Evolutionary conservation across 163 green algal genomes (phyloP).

Genomic region (Coccomyxa subellipsoidea): DNA sequence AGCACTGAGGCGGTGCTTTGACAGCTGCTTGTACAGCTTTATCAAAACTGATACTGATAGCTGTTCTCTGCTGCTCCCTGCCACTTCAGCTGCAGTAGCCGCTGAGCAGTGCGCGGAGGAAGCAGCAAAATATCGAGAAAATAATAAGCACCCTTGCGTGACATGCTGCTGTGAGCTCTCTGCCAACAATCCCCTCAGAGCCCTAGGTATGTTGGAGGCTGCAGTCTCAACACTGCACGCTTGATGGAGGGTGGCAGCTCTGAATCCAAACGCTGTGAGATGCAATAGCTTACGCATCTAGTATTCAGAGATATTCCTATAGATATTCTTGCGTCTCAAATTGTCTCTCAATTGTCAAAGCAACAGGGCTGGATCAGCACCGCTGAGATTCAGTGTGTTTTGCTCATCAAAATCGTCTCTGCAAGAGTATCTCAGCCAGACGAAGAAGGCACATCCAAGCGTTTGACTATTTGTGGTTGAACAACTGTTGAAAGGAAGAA

Average conservation of each 20-base stretch:
- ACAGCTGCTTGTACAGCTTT: conserved; percentile 81
- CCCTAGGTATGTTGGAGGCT: neutral
- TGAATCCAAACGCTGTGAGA: neutral
- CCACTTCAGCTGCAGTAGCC: neutral
- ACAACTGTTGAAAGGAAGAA: no score
- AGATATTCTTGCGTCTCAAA: no score
- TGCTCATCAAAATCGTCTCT: no score
- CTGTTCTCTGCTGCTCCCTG: neutral
- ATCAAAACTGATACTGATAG: conserved; percentile 24
- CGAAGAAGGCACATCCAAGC: no score
- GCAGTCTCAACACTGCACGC: neutral
- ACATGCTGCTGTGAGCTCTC: neutral
- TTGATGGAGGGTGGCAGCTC: neutral
- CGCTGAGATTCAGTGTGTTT: no score
- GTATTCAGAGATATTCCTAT: no score
- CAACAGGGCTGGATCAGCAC: no score
- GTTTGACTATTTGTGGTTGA: no score
- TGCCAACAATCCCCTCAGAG: neutral
- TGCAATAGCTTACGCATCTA: neutral
- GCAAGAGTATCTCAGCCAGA: no score
- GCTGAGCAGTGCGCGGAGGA: neutral
- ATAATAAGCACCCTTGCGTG: neutral
- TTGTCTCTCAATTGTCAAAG: no score
- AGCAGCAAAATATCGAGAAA: neutral
- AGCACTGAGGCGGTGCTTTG: conserved; percentile 79